Base-by-base conservation (phyloP, 2,329 filamentous ascomycete genomes). In the Hymenoscyphus occultus region DNA sequence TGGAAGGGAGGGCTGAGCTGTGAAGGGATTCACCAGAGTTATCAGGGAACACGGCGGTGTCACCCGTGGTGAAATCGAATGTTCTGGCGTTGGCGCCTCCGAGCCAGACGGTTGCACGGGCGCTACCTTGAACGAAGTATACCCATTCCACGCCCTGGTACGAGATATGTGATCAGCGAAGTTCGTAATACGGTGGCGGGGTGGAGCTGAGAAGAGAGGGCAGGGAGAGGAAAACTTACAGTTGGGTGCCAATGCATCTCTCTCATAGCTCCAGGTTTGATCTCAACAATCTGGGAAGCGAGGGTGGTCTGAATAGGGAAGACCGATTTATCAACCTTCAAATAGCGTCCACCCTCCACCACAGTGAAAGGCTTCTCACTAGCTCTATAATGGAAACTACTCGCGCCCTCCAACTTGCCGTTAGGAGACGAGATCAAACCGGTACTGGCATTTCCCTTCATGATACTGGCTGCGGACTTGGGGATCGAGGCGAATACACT, bases 161-260 rank as follows among this genome's bases (percentile, higher is more conserved):
- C 90, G 90, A 1, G 87, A 83, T 2, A 83, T 78, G 76, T 90
- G 93, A 78, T 93, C 86, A 72, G 93, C 93, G 0, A 90, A 92
- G 32, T 89, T 81, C 0, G 90, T 89, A n/a, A 80, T 86, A 93
- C 83, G 13, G 90, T 93, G 10, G 90, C 92, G 10, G 91, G 84
- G 39, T 90, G 84, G 0, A 88, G 90, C 42, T 86, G 85, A 0
- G 87, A 42, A 0, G 87, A 42, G 86, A 81, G 4, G 91, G 81
- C 39, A 92, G 88, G 0, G 86, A 85, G 71, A 88, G 0, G 86
- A 83, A 45, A 92, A 80, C 88, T 88, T 92, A 79, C 81, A 0
- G 78, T 80, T 1, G 83, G 83, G 76, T 88, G 85, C 85, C 86
- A 88, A 77, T 88, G 86, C 56, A 89, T 77, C 72, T 88, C 86